Evolutionary conservation across 257 asterid species (phyloP).

Genomic region (Schizonepeta tenuifolia): DNA sequence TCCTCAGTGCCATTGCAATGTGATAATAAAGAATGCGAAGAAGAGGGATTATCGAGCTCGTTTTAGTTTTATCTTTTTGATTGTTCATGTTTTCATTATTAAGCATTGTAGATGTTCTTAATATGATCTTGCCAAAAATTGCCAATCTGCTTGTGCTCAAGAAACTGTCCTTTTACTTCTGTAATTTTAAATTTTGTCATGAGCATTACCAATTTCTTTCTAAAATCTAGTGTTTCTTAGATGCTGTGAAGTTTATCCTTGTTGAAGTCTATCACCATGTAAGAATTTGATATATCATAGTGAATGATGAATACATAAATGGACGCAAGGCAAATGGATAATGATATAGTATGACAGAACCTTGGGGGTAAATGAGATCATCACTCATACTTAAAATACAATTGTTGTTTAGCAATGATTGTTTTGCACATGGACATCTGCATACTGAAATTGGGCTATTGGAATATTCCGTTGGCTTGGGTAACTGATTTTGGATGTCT

Average conservation of each 20-base stretch:
- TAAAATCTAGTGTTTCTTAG: background rate
- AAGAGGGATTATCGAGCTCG: background rate
- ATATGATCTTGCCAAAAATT: background rate
- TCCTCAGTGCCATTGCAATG: no score
- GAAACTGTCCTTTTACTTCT: no score
- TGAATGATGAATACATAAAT: background rate
- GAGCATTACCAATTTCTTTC: background rate
- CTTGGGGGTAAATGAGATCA: background rate
- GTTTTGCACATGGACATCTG: constrained; percentile 2
- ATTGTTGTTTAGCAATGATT: background rate
- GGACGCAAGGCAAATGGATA: background rate
- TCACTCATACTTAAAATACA: background rate
- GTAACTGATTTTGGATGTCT: background rate
- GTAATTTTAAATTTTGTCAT: background rate
- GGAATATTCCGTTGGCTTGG: background rate
- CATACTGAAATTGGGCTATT: background rate
- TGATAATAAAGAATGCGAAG: no score
- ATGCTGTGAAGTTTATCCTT: background rate
- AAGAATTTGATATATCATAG: background rate
- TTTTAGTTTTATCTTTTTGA: background rate
- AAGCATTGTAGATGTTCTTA: no score
- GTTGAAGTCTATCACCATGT: background rate
- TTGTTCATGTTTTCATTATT: no score
- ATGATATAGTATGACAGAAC: constrained; percentile 3
- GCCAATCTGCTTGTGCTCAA: background rate